A percentile compares a stretch with the other conserved stretches of the same genome.
Evolutionary conservation across 495 filamentous ascomycete genomes (phyloP).

Genomic region (Aspergillus nanangensis): DNA sequence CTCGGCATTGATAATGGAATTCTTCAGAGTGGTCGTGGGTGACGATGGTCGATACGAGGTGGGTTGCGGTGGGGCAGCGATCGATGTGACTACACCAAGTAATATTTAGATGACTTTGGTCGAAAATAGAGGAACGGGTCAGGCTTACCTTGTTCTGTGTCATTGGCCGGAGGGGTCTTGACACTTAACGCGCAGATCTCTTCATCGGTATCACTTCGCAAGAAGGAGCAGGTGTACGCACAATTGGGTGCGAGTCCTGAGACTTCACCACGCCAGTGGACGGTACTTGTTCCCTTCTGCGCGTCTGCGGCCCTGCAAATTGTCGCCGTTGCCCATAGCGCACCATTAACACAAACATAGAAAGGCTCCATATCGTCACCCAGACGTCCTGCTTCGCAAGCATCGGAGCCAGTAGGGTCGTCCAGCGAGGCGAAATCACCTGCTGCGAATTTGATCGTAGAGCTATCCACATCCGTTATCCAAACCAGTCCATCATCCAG

Average conservation of each 20-base stretch:
- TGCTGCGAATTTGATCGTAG: conserved; percentile 77
- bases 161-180: conserved; percentile 69
- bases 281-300: conserved; percentile 48
- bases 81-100: conserved; percentile 37
- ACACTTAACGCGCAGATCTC: conserved; percentile 75
- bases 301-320: conserved; percentile 52
- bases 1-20: conserved; percentile 78
- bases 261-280: conserved; percentile 75
- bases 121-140: background rate
- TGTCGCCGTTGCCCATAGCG: conserved; percentile 78
- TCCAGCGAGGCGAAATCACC: conserved; percentile 56
- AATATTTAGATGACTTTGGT: too few species aligned
- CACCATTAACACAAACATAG: conserved; percentile 83
- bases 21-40: conserved; percentile 83
- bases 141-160: conserved; percentile 56
- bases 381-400: conserved; percentile 28
- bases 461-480: conserved; percentile 79
- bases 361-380: conserved; percentile 66
- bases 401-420: conserved; percentile 25
- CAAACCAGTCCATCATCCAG: conserved; percentile 79
- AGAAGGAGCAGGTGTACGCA: conserved; percentile 81
- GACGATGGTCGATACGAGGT: conserved; percentile 72
- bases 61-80: conserved; percentile 48
- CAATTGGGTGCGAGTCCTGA: conserved; percentile 82
- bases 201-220: conserved; percentile 66